Evolutionary conservation across 768 basidiomycete genomes (phyloP), one percentile per base, ranked within the genome.

Genomic region (Cyclocybe aegerita): DNA sequence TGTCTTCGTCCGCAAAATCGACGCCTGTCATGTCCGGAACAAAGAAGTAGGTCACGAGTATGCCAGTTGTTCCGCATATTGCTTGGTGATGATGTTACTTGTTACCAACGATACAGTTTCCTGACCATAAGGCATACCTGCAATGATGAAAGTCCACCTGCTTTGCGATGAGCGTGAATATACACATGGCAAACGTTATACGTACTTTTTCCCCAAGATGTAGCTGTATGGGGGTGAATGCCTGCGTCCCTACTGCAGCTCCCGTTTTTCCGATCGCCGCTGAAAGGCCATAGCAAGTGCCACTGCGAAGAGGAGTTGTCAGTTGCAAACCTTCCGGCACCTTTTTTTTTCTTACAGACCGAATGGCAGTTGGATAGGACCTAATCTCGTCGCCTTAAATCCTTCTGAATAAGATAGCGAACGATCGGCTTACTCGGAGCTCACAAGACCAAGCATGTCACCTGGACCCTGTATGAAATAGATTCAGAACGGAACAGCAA

Each of bases 231-330:
- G 85, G 85, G 3, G 83, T 85, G 62, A 86, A 86, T 1, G 77
- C 82, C 58, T 87, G 84, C 0, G 82, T 85, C 7, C 86, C 85
- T 44, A 86, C 51, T n/a, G 83, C 86, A 14, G 87, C 88, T 4
- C 88, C 88, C 2, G 83, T 72, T 59, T 87, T 88, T 7, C 85
- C 85, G 6, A 88, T 67, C 0, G 84, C 84, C 7, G 85, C 85
- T 23, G 81, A 81, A 35, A 88, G 60, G 1, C 86, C 86, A 53
- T 87, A 88, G 62, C 81, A 84, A 8, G 86, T 84, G 3, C 86
- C 88, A 39, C 83, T 69, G 32, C 4, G 7, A 15, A 33, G 23
- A 23, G 23, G 23, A 23, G 23, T 23, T 23, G 23, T 23, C 23
- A 23, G 23, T 23, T 23, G 23, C 23, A 23, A 3, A 5, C 23